A percentile compares a stretch with the other conserved stretches of the same genome.
phyloP scores from a whole-genome alignment of 805 yeast genomes.

The Suhomyces kilbournensis region DNA sequence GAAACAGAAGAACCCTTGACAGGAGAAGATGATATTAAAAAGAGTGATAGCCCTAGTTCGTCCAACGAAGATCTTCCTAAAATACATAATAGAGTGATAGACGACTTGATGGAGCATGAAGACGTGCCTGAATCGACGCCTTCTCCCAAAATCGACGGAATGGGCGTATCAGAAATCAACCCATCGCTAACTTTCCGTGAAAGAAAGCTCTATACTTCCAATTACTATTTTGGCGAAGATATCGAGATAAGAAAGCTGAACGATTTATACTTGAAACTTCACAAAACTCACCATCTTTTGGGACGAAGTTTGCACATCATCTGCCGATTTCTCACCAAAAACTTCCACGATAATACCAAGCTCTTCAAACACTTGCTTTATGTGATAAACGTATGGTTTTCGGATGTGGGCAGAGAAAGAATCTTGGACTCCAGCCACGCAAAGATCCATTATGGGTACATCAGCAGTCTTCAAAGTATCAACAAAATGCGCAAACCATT shows the following conservation, averaged over 20 bases:
- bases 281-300: conserved; percentile 55
- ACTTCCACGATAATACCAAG: conserved; percentile 62
- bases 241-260: conserved; percentile 40
- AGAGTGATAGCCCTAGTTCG: not conserved
- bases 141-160: conserved; percentile 43
- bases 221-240: conserved; percentile 61
- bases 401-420: conserved; percentile 75
- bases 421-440: conserved; percentile 57
- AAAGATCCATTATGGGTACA: conserved; percentile 51
- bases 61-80: not conserved
- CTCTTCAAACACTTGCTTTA: conserved; percentile 59
- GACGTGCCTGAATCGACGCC: conserved; percentile 12
- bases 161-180: conserved; percentile 47
- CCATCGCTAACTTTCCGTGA: conserved; percentile 58
- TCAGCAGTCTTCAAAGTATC: conserved; percentile 59
- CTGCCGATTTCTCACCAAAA: conserved; percentile 42
- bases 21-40: not conserved
- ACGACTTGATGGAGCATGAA: not conserved
- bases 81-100: not conserved
- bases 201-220: conserved; percentile 58
- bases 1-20: not conserved
- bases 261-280: conserved; percentile 44
- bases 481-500: conserved; percentile 63
- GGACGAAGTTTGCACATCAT: conserved; percentile 65
- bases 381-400: conserved; percentile 71